Evolutionary conservation across 331 rosid species (phyloP), one percentile per base, ranked within the genome.

Genomic region (Stylosanthes scabra): DNA sequence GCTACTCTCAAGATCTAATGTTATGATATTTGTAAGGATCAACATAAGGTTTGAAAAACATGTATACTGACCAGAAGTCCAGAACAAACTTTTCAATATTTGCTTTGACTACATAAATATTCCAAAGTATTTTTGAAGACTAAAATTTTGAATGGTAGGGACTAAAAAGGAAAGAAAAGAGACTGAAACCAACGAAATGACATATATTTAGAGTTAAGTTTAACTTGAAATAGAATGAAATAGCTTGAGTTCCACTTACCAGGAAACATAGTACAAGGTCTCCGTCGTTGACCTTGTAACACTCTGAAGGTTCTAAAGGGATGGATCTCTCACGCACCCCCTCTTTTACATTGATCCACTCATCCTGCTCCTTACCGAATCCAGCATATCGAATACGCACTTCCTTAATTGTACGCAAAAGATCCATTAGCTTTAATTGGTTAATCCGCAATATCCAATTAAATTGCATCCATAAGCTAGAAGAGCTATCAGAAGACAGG

Each of bases 281-380:
- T 77, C 97, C 97, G 49, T 85, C 86, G 80, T 84, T 72, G 77
- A 91, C 91, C 83, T 83, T 88, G n/a, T 80, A 73, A 85, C 99
- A 94, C 65, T 94, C 97, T 0, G 93, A 84, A 46, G 93, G 74
- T 78, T 59, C 90, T 75, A 94, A 77, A 39, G 99, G 97, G 74
- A 88, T 74, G 61, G 97, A 94, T 62, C 96, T 78, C 67, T 86
- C 87, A 5, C 97, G 96, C 62, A 95, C 87, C 66, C 76, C 88
- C 2, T 75, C 78, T 55, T 75, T 78, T 61, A 95, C 89, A 72
- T 86, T 87, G 46, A 91, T 83, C 99, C 99, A 95, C 78, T 91
- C 97, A 41, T 95, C 99, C 34, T 91, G 88, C n/a, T 78, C 88
- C 49, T 88, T 87, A 29, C 84, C 63, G 59, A 80, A 95, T 39